These are phyloP conservation scores for Lichtheimia ornata DNA, from an alignment of 371 early-diverging fungal genomes.

Conservation along the genomic window DNA sequence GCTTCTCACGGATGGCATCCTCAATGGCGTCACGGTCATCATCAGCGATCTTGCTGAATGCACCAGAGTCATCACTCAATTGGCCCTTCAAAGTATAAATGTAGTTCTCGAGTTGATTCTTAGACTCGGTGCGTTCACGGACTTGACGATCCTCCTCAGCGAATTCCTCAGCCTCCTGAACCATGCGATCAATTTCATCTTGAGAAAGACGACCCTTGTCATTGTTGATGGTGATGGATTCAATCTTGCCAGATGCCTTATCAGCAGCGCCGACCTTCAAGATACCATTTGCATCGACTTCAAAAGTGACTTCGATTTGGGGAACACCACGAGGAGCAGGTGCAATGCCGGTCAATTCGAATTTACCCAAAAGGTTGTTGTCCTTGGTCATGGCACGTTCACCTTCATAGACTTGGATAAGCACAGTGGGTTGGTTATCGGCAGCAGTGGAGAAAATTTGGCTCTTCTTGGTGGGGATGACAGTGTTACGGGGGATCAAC, in stretches of 20 bases:
- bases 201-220: constrained; percentile 95
- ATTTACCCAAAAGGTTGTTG: constrained; percentile 97
- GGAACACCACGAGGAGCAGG: constrained; percentile 92
- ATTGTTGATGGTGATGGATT: constrained; percentile 93
- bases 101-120: constrained; percentile 86
- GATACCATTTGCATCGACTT: constrained; percentile 98
- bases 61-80: constrained; percentile 69
- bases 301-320: constrained; percentile 92
- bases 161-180: constrained; percentile 89
- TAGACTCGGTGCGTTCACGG: constrained; percentile 84
- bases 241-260: constrained; percentile 92
- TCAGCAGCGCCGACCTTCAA: constrained; percentile 97
- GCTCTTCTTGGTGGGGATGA: constrained; percentile 98
- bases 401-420: constrained; percentile 98
- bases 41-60: constrained; percentile 76
- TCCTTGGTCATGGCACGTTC: constrained; percentile 96
- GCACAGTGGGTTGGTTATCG: constrained; percentile 97
- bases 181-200: constrained; percentile 96
- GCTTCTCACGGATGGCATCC: constrained; percentile 84
- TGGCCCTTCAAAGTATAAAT: constrained; percentile 80
- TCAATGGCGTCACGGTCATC: constrained; percentile 87
- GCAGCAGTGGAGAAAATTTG: constrained; percentile 99
- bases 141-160: constrained; percentile 86
- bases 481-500: constrained; percentile 96
- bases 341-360: constrained; percentile 87